A percentile compares a stretch with the other conserved stretches of the same genome.
Conservation (phyloP, 768 basidiomycete species). For the Pleurotus tuoliensis region DNA sequence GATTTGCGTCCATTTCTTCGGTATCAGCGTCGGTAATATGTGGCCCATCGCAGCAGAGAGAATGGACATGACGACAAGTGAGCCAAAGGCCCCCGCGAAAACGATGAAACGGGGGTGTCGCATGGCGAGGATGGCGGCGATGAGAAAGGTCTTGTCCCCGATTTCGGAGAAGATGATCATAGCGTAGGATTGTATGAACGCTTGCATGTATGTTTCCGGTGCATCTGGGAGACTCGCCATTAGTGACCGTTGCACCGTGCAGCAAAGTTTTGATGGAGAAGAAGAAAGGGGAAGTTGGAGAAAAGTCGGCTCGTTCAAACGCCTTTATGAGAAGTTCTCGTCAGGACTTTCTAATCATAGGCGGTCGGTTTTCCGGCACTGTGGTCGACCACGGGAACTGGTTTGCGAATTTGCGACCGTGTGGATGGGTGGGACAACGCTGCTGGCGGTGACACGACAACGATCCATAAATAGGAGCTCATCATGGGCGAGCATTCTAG, state of each 20-base stretch:
- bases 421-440: no score
- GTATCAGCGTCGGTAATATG: slow-evolving; percentile 80
- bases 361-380: no score
- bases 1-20: slow-evolving; percentile 63
- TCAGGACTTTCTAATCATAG: no score
- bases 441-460: no score
- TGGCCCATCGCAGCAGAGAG: slow-evolving; percentile 93
- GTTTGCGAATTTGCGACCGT: no score
- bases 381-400: no score
- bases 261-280: background rate
- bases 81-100: slow-evolving; percentile 84
- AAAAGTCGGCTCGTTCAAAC: background rate
- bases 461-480: no score
- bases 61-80: slow-evolving; percentile 89
- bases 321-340: background rate
- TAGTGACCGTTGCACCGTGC: background rate
- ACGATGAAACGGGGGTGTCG: slow-evolving; percentile 84
- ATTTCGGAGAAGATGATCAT: slow-evolving; percentile 95
- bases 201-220: slow-evolving; percentile 38
- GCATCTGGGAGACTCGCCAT: slow-evolving; percentile 1
- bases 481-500: no score
- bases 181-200: slow-evolving; percentile 72
- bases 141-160: slow-evolving; percentile 96
- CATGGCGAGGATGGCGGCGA: slow-evolving; percentile 82
- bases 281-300: background rate